These are phyloP conservation scores for Aspergillus amoenus DNA, from an alignment of 2,329 filamentous ascomycete species.

Conservation along the genomic window DNA sequence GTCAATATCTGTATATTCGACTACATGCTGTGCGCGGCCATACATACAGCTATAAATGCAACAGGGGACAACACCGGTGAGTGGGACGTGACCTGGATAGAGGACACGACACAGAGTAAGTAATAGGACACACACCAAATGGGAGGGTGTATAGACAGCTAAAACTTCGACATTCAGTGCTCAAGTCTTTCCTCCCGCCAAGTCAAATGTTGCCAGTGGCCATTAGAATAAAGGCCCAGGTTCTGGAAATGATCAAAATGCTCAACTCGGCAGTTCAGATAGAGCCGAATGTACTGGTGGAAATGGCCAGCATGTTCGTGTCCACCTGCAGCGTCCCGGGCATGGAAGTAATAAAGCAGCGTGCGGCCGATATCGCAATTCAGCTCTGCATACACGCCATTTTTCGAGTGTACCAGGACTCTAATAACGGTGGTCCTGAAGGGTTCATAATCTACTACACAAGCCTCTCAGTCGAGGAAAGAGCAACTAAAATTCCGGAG, in stretches of 20 bases:
- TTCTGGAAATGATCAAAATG: conserved; percentile 49
- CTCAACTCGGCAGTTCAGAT: conserved; percentile 29
- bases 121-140: neutral
- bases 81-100: conserved; percentile 22
- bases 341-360: neutral
- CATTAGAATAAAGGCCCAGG: conserved; percentile 48
- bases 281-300: neutral
- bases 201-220: conserved; percentile 39
- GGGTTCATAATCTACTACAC: neutral
- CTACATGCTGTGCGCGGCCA: conserved; percentile 52
- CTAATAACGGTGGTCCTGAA: conserved; percentile 20
- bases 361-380: neutral
- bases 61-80: conserved; percentile 10
- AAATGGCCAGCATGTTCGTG: neutral
- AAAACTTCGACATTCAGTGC: conserved; percentile 32
- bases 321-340: neutral
- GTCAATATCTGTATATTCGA: conserved; percentile 59
- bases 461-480: neutral
- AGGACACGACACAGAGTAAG: conserved; percentile 31
- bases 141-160: neutral
- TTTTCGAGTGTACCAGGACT: neutral
- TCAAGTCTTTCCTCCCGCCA: conserved; percentile 44
- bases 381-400: neutral
- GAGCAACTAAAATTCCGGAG: neutral
- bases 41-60: conserved; percentile 42